Base-by-base conservation (phyloP, 176 grass and related monocot species). In the Areca catechu region DNA sequence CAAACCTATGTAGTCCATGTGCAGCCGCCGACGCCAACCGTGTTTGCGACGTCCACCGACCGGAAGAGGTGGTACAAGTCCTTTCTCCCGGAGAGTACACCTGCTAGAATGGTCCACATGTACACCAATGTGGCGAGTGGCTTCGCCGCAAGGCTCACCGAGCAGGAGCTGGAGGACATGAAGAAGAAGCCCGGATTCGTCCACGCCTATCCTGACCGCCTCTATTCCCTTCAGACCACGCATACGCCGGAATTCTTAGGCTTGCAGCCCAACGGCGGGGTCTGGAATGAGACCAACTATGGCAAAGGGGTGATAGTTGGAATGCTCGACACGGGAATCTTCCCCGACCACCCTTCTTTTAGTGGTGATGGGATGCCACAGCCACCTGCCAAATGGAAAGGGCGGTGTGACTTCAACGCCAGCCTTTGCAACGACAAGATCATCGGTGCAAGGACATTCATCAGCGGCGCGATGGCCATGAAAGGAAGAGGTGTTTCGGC, bases 381-480 rank as follows among this genome's bases (percentile, higher is more conserved):
- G 6, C 86, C 77, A 22, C 86, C 86, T 6, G 50, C 77, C 3
- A 89, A 78, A 55, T 84, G 86, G 86, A 89, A 81, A 56, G 86
- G 81, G 2, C 56, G 61, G 17, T 89, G 86, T 50, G 70, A 74
- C 51, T 84, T 89, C 60, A 80, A 84, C 24, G 71, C 56, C 47
- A 56, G 77, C 3, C 49, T 73, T n/a, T 95, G 90, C 77, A 95
- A 83, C 67, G 86, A 84, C 59, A 95, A 95, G 76, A 73, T 95
- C 69, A 76, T 95, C 58, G 90, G 85, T 22, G 90, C 90, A 6
- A 71, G 77, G 19, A 80, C 85, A 2, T 89, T 95, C 72, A 59
- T 60, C 58, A 77, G 82, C 77, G 64, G 84, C 3, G 76, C 34
- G 34, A 43, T 43, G 34, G 34, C 34, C 9, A 43, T 43, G 34